Evolutionary conservation across 2,329 filamentous ascomycete genomes (phyloP).

Genomic region (Claviceps monticola): DNA sequence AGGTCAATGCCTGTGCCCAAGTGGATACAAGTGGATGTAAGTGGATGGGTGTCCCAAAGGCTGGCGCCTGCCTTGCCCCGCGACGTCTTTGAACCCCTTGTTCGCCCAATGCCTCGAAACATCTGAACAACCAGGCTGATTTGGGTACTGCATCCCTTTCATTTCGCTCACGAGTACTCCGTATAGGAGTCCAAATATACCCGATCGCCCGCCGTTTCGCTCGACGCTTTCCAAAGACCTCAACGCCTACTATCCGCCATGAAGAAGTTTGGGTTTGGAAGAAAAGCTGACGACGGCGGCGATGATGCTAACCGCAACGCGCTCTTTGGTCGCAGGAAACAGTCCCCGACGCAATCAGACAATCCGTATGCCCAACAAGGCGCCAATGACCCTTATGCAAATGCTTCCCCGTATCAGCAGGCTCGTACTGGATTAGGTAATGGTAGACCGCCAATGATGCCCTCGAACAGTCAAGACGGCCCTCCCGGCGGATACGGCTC

Average conservation of each 20-base stretch:
- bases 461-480: slow-evolving; percentile 14
- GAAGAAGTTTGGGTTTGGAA: slow-evolving; percentile 48
- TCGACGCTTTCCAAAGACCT: neutral
- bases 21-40: neutral
- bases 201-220: neutral
- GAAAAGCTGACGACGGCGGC: slow-evolving; percentile 36
- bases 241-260: slow-evolving; percentile 21
- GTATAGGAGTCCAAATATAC: neutral
- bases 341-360: slow-evolving; percentile 28
- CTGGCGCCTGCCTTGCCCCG: neutral
- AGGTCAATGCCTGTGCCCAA: neutral
- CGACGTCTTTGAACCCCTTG: neutral
- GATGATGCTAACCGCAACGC: slow-evolving; percentile 35
- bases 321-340: slow-evolving; percentile 41
- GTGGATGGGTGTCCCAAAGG: neutral
- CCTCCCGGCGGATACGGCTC: slow-evolving; percentile 8
- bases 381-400: slow-evolving; percentile 34
- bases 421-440: slow-evolving; percentile 22
- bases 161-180: neutral
- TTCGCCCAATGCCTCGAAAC: neutral
- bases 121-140: neutral
- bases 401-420: slow-evolving; percentile 32
- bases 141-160: neutral
- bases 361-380: slow-evolving; percentile 46
- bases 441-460: slow-evolving; percentile 17